Evolutionary conservation across 2,329 filamentous ascomycete species (phyloP).

Genomic region (Pyrenochaeta sp.): DNA sequence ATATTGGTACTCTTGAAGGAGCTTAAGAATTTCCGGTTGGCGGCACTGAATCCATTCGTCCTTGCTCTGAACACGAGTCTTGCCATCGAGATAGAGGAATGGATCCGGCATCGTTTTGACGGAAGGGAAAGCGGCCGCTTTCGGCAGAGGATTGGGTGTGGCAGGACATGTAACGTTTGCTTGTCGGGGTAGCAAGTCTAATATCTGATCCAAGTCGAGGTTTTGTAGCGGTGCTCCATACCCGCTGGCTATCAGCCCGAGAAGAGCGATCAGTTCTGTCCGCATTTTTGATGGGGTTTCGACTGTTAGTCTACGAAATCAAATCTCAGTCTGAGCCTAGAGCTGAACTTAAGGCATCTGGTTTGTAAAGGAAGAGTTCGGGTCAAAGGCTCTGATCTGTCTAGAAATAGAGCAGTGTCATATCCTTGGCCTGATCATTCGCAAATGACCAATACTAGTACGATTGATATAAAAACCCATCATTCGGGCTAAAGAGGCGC

Average conservation of each 20-base stretch:
- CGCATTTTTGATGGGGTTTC: slow-evolving; percentile 15
- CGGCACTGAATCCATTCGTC: slow-evolving; percentile 60
- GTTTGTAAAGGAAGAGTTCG: too few species aligned
- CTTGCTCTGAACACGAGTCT: slow-evolving; percentile 53
- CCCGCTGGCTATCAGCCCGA: slow-evolving; percentile 8
- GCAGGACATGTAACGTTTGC: slow-evolving; percentile 32
- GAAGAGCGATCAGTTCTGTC: slow-evolving; percentile 8
- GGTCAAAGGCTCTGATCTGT: slow-evolving; percentile 2
- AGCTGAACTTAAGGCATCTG: neutral
- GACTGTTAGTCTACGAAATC: neutral
- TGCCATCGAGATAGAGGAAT: slow-evolving; percentile 54
- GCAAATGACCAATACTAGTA: neutral
- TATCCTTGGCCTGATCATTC: neutral
- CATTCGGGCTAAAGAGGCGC: neutral
- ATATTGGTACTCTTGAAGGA: slow-evolving; percentile 61
- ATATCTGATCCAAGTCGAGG: slow-evolving; percentile 5
- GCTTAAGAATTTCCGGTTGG: slow-evolving; percentile 58
- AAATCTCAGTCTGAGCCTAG: too few species aligned
- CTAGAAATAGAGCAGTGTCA: slow-evolving; percentile 5
- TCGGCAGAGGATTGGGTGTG: slow-evolving; percentile 37
- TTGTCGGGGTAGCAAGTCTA: slow-evolving; percentile 25
- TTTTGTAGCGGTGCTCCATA: slow-evolving; percentile 14
- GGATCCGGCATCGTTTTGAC: slow-evolving; percentile 53
- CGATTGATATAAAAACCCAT: neutral
- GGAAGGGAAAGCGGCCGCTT: slow-evolving; percentile 27